Evolutionary conservation across 2,329 filamentous ascomycete genomes (phyloP).

Genomic region (Stagonosporopsis cucurbitacearum): DNA sequence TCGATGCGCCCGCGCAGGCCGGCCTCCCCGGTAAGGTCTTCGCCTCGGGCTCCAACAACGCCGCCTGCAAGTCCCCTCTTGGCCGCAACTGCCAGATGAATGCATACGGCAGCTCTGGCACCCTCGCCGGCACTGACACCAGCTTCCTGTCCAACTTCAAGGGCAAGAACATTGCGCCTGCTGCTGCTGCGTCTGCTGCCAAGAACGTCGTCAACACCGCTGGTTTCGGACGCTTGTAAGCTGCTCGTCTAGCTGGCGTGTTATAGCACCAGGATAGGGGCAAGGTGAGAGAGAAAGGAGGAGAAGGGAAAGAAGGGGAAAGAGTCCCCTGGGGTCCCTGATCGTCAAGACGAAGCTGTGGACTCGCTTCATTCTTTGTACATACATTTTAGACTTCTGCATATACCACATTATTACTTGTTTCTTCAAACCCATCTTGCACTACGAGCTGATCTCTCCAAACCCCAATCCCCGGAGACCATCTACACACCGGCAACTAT

Average conservation of each 20-base stretch:
- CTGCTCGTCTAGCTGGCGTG: neutral
- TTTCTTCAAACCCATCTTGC: neutral
- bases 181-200: slow-evolving; percentile 30
- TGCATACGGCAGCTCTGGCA: slow-evolving; percentile 39
- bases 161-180: slow-evolving; percentile 61
- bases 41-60: slow-evolving; percentile 47
- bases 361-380: slow-evolving; percentile 11
- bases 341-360: slow-evolving; percentile 3
- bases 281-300: too few species aligned
- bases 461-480: too few species aligned
- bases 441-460: neutral
- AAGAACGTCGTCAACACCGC: slow-evolving; percentile 32
- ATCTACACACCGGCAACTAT: too few species aligned
- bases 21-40: slow-evolving; percentile 53
- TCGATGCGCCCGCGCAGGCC: slow-evolving; percentile 50
- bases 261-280: too few species aligned
- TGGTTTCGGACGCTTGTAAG: slow-evolving; percentile 36
- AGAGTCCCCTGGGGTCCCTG: neutral
- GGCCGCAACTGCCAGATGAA: slow-evolving; percentile 61
- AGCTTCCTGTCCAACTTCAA: slow-evolving; percentile 59
- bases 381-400: slow-evolving; percentile 12
- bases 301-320: neutral
- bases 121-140: slow-evolving; percentile 49
- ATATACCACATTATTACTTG: slow-evolving; percentile 6
- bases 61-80: slow-evolving; percentile 54